Evolutionary conservation across 2,329 filamentous ascomycete genomes (phyloP), one percentile per base, ranked within the genome.

Genomic region (Thielaviopsis euricoi): DNA sequence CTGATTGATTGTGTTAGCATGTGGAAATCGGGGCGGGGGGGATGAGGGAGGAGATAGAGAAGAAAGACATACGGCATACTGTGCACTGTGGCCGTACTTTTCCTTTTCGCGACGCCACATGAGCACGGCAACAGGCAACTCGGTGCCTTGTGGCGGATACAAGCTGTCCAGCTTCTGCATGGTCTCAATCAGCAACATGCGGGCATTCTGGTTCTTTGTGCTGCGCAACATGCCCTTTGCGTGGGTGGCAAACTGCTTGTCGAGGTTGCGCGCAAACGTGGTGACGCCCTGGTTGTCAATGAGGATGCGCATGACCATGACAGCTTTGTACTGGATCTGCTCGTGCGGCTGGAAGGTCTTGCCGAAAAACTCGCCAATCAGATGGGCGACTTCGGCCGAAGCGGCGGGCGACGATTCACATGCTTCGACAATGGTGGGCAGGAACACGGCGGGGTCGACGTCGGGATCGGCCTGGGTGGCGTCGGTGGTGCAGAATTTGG

Each of bases 81-180:
- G 55, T 9, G 58, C 50, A n/a, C 58, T 71, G 63, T 75, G 78
- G 58, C 75, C 72, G 3, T 76, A 75, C 67, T 80, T 83, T 56
- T 81, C 80, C 74, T 93, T 91, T 71, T 95, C 88, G 69, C 87
- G 89, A 68, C 74, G 82, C 89, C 90, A 97, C 89, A 96, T 95
- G 58, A 83, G 77, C 29, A 89, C 76, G 17, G 21, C 58, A 13
- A 52, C 58, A 21, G 58, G 58, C 21, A 57, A 7, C 12, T 60
- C 55, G n/a, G 55, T 55, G 17, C 51, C 52, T 19, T 56, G 33
- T 3, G 43, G 51, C 25, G 58, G 58, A 37, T 54, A 58, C 52
- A 60, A 29, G 5, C 43, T 74, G 69, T 91, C 83, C 64, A 96
- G 83, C 23, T 81, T 77, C 63, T 93, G 85, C 64, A 98, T 71